Percentiles rank a stretch among this genome's conserved stretches.
Evolutionary conservation across 495 filamentous ascomycete genomes (phyloP).

Genomic region (Penicillium egyptiacum): DNA sequence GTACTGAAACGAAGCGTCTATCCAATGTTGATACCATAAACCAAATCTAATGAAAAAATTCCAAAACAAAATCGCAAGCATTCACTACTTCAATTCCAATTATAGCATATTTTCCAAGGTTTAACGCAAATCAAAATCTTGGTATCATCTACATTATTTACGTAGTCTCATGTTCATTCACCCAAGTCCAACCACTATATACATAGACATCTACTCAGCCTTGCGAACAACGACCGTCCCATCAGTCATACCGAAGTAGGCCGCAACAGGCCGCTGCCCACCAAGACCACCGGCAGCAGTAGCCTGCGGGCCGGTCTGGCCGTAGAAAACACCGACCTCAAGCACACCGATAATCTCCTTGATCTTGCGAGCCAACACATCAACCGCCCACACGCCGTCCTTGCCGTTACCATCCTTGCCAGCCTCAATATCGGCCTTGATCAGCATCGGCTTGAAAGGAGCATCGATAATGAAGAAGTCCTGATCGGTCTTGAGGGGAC

Average conservation of each 20-base stretch:
- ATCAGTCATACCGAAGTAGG: constrained; percentile 91
- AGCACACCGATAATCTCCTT: constrained; percentile 84
- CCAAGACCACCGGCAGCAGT: constrained; percentile 57
- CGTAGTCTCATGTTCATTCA: constrained; percentile 16
- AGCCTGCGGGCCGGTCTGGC: constrained; percentile 69
- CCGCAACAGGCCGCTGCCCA: constrained; percentile 87
- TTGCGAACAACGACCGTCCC: constrained; percentile 60
- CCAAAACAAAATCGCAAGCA: constrained; percentile 2
- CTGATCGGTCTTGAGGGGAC: constrained; percentile 89
- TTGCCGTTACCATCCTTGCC: constrained; percentile 50
- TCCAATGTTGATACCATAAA: constrained; percentile 12
- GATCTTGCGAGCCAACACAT: constrained; percentile 65
- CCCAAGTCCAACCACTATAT: neutral
- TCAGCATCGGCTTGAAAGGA: constrained; percentile 71
- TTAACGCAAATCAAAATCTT: constrained; percentile 16
- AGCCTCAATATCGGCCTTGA: constrained; percentile 55
- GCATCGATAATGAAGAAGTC: constrained; percentile 92
- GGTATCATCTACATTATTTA: constrained; percentile 33
- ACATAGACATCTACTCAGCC: constrained; percentile 25
- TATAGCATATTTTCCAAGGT: constrained; percentile 1
- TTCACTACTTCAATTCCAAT: constrained; percentile 1
- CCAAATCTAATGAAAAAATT: constrained; percentile 3
- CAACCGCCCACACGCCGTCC: constrained; percentile 73
- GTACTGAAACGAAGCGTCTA: constrained; percentile 5
- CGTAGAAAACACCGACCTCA: constrained; percentile 88